Evolutionary conservation across 305 asterid species (phyloP), one percentile per base, ranked within the genome.

Genomic region (Euphrasia arctica): DNA sequence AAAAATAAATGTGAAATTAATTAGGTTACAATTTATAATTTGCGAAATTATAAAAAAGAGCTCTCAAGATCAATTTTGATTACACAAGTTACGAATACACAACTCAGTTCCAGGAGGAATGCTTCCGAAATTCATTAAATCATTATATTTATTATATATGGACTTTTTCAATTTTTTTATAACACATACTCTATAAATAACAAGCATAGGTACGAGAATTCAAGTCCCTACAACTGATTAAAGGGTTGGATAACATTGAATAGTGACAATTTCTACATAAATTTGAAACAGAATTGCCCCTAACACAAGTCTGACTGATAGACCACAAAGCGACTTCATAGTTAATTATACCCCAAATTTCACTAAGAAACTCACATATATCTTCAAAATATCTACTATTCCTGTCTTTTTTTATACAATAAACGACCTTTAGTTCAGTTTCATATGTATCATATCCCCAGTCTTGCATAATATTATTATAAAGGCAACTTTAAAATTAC

Each of bases 1-100:
- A 74, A 77, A 78, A 70, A 59, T 39, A 1, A 8, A 48, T 3
- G 52, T 62, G 66, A 78, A 66, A 85, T 79, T 79, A 81, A 74
- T 76, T 66, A 59, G 64, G 63, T 32, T 57, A 62, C 67, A 69
- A 54, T 31, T 58, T 56, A 43, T 76, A 27, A 4, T 22, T n/a
- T 62, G 0, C 51, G 73, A 67, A 55, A 47, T 31, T 57, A 52
- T 57, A 29, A 60, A 54, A 58, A 63, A 31, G 48, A 67, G 56
- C 69, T 43, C 69, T 43, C 42, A 10, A 59, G 63, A 66, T 51
- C 41, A 62, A 25, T 63, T 64, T 29, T 66, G 56, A 66, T 31
- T 56, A 32, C 65, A 64, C 34, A 66, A 70, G 56, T 34, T 57
- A 55, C 60, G 51, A 58, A 63, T 45, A 54, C 43, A 59, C 55